These are phyloP conservation scores for Termitomyces sp. DNA, from an alignment of 768 basidiomycete species.

Conservation along the genomic window DNA sequence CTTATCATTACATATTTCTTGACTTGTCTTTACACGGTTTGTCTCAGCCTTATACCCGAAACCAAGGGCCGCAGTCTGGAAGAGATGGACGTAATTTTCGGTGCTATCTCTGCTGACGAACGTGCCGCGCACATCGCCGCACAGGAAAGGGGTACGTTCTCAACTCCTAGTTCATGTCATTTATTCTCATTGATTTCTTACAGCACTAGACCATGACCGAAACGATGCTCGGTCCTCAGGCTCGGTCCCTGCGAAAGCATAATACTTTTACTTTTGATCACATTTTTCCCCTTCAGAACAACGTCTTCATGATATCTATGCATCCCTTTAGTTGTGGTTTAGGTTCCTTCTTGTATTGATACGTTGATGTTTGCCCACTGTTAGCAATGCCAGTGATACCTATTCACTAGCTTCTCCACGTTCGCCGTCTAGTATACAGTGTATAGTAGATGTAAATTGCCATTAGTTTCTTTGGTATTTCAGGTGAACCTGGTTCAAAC, in stretches of 20 bases:
- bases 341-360: not conserved
- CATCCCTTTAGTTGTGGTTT: not conserved
- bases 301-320: not conserved
- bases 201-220: constrained; percentile 3
- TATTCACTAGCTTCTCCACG: too few species aligned
- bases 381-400: too few species aligned
- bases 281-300: not conserved
- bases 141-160: constrained; percentile 32
- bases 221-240: not conserved
- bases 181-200: not conserved
- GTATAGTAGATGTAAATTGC: too few species aligned
- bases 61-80: constrained; percentile 55
- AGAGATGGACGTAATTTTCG: constrained; percentile 50
- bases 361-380: not conserved
- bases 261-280: not conserved
- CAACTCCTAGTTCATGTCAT: not conserved
- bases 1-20: not conserved
- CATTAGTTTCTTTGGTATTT: too few species aligned
- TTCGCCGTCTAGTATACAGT: too few species aligned
- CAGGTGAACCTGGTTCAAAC: too few species aligned
- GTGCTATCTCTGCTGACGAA: constrained; percentile 48
- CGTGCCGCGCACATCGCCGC: constrained; percentile 48
- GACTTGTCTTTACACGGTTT: not conserved
- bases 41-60: constrained; percentile 45
- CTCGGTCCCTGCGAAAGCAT: not conserved